A percentile compares a stretch with the other conserved stretches of the same genome.
These are phyloP conservation scores for Mayamaea pseudoterrestris DNA, from an alignment of 108 stramenopile genomes.

Conservation along the genomic window DNA sequence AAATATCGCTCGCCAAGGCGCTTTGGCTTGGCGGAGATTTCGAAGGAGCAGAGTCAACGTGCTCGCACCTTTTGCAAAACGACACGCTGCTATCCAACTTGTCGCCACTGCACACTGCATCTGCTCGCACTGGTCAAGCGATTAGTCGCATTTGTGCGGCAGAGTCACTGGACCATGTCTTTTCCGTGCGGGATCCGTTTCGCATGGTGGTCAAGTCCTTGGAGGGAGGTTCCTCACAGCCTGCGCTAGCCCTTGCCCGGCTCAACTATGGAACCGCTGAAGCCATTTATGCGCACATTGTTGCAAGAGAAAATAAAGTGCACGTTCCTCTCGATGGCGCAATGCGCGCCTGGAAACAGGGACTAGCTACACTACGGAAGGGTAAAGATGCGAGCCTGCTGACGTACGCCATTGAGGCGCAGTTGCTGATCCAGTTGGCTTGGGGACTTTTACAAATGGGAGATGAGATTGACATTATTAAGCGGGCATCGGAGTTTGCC, in stretches of 20 bases:
- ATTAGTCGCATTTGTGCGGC: conserved; percentile 13
- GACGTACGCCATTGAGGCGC: conserved; percentile 6
- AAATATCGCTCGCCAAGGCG: conserved; percentile 25
- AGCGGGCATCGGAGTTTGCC: conserved; percentile 58
- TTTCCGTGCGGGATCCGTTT: conserved; percentile 28
- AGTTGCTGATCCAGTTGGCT: conserved; percentile 24
- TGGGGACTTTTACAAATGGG: conserved; percentile 28
- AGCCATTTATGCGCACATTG: conserved; percentile 14
- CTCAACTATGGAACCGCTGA: conserved; percentile 25
- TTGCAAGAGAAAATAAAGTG: conserved; percentile 26
- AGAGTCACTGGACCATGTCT: conserved; percentile 24
- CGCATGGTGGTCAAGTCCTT: conserved; percentile 6
- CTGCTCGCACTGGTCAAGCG: conserved; percentile 33
- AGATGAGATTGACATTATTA: conserved; percentile 20
- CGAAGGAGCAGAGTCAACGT: conserved; percentile 8
- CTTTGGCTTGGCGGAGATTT: conserved; percentile 28
- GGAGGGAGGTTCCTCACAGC: conserved; percentile 1
- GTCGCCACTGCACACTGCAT: conserved; percentile 20
- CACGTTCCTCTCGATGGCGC: conserved; percentile 28
- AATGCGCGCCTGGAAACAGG: conserved; percentile 18
- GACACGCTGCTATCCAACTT: conserved; percentile 14
- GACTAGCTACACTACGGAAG: conserved; percentile 8
- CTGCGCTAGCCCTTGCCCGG: conserved; percentile 12
- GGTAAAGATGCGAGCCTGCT: not conserved
- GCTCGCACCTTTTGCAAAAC: conserved; percentile 15